Base-by-base conservation (phyloP, 164 flowering plant species). In the Nymphaea thermarum region DNA sequence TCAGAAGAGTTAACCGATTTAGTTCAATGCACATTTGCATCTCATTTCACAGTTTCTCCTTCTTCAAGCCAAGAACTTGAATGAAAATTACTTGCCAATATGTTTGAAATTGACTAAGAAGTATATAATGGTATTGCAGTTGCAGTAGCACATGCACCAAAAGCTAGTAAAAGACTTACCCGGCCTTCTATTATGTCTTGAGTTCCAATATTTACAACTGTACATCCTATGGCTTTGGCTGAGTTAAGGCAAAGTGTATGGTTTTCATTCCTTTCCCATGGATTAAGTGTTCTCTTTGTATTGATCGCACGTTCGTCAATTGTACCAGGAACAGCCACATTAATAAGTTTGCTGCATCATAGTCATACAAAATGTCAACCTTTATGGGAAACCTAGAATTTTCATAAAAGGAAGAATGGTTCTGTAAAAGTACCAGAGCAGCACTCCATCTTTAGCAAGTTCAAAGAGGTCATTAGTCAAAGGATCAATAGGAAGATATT, bases 201-300 rank as follows among this genome's bases (percentile, higher is more conserved):
- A 15, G 91, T 85, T 61, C 95, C 95, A 15, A 89, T 89, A 72
- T 89, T 89, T 45, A 89, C 95, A 11, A 89, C 85, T 43, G 95
- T 87, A 74, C 95, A 89, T 57, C 95, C 95, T 75, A 89, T 87
- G 43, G 95, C 95, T 75, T 89, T 89, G 7, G 89, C 90, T 69
- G 95, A 89, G 75, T 89, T 89, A 64, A 89, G 92, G 75, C 91
- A 87, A 2, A 89, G 81, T 0, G 91, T 89, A 72, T 89, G 95
- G 72, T 89, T 89, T 69, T 89, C 95, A 72, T 86, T 89, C 70
- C 92, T 79, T 74, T 89, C 95, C 95, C 95, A 89, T n/a, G 95
- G 95, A 72, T 89, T 89, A 41, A 89, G 92, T 61, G 78, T 42
- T 65, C 77, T 81, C 77, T 89, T 89, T 11, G 88, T 89, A 73